These are phyloP conservation scores for Gossypium bickii DNA, from an alignment of 345 rosid genomes.

Conservation along the genomic window DNA sequence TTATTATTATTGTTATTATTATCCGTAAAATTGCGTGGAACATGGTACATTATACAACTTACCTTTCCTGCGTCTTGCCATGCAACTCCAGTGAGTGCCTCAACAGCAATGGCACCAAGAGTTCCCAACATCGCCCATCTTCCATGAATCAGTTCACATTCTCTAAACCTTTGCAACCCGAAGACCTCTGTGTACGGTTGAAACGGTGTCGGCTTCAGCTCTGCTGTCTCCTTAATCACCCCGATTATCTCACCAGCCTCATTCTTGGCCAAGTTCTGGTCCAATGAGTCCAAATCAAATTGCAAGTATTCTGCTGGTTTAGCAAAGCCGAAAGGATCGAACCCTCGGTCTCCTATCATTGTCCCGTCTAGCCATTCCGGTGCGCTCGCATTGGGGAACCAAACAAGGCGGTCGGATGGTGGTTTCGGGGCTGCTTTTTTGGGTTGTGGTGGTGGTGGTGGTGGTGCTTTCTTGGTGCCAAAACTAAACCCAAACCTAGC, in stretches of 20 bases:
- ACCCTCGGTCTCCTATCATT: slow-evolving; percentile 83
- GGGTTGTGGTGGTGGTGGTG: slow-evolving; percentile 37
- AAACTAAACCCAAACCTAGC: slow-evolving; percentile 58
- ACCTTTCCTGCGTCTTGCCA: slow-evolving; percentile 87
- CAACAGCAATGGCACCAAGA: slow-evolving; percentile 66
- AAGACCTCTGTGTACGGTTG: slow-evolving; percentile 86
- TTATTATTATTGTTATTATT: neutral
- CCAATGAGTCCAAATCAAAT: slow-evolving; percentile 69
- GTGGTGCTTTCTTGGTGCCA: slow-evolving; percentile 40
- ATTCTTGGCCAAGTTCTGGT: slow-evolving; percentile 90
- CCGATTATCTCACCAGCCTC: slow-evolving; percentile 65
- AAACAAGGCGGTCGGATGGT: slow-evolving; percentile 44
- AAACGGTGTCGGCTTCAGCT: slow-evolving; percentile 72
- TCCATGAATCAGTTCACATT: slow-evolving; percentile 89
- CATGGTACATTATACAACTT: neutral
- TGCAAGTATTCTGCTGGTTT: slow-evolving; percentile 94
- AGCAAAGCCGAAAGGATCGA: slow-evolving; percentile 80
- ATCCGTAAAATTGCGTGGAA: neutral
- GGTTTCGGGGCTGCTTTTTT: slow-evolving; percentile 25
- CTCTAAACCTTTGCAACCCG: slow-evolving; percentile 81
- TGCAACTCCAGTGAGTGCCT: slow-evolving; percentile 60
- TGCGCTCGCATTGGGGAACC: slow-evolving; percentile 66
- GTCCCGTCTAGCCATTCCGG: slow-evolving; percentile 82
- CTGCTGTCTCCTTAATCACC: slow-evolving; percentile 36
- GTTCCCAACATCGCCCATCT: slow-evolving; percentile 90